Percentiles rank a stretch among this genome's conserved stretches.
These are phyloP conservation scores for Cladorrhinum sp. DNA, from an alignment of 2,329 filamentous ascomycete genomes.

Conservation along the genomic window DNA sequence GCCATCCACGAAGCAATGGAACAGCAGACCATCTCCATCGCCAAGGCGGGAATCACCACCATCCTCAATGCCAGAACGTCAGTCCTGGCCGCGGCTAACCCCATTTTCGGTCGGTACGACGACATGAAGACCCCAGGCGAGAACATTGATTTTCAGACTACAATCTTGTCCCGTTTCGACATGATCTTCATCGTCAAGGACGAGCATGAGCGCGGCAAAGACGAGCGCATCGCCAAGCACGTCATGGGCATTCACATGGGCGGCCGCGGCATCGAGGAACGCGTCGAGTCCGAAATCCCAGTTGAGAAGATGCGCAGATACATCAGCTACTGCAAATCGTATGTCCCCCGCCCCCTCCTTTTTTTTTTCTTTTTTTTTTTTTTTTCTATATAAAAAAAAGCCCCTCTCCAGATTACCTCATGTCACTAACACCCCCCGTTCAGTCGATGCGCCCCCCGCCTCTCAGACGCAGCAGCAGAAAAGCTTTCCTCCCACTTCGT, in stretches of 20 bases:
- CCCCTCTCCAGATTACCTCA: background rate
- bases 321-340: conserved; percentile 95
- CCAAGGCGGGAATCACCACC: conserved; percentile 96
- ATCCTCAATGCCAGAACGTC: conserved; percentile 95
- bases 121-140: conserved; percentile 96
- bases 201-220: conserved; percentile 83
- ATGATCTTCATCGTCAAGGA: conserved; percentile 99
- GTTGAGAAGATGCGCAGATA: conserved; percentile 98
- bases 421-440: conserved; percentile 1
- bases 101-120: conserved; percentile 96
- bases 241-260: conserved; percentile 98
- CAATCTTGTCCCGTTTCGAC: conserved; percentile 95
- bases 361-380: no score
- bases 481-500: conserved; percentile 98
- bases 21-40: conserved; percentile 98
- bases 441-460: conserved; percentile 85
- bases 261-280: conserved; percentile 75
- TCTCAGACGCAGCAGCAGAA: conserved; percentile 87
- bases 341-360: conserved; percentile 37
- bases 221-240: conserved; percentile 92
- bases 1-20: conserved; percentile 99
- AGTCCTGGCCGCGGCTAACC: conserved; percentile 92
- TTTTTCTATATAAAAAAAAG: no score
- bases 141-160: conserved; percentile 99
- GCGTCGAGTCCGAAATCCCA: conserved; percentile 80